phyloP scores from a whole-genome alignment of 139 green algal genomes.

The Volvox reticuliferus region DNA sequence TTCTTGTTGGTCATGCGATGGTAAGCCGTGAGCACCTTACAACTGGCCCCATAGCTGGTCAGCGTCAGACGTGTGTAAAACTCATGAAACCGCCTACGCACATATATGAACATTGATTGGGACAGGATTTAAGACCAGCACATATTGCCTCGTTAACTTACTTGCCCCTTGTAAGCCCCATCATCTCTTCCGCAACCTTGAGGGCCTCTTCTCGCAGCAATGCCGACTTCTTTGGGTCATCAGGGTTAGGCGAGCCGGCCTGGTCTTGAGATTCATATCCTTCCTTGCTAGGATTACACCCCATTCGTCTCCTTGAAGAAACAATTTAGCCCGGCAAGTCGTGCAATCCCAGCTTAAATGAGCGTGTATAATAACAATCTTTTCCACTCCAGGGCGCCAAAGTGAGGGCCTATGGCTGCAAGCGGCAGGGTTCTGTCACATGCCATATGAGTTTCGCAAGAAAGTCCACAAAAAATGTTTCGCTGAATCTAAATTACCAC shows the following conservation, averaged over 20 bases:
- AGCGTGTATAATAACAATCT: background rate
- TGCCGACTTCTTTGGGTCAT: slow-evolving; percentile 6
- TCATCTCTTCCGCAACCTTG: slow-evolving; percentile 32
- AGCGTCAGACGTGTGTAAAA: slow-evolving; percentile 43
- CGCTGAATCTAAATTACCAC: no score
- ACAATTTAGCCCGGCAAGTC: background rate
- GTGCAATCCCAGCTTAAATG: background rate
- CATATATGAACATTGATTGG: background rate
- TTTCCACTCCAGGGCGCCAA: background rate
- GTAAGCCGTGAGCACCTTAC: slow-evolving; percentile 55
- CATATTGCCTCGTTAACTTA: background rate
- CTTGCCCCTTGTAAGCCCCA: slow-evolving; percentile 10
- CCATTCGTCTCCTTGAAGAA: slow-evolving; percentile 13
- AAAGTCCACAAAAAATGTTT: background rate
- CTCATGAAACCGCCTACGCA: slow-evolving; percentile 48
- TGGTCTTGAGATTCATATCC: background rate
- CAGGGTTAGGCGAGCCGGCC: background rate
- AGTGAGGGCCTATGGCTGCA: background rate
- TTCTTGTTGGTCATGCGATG: slow-evolving; percentile 25
- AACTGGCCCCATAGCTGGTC: slow-evolving; percentile 52
- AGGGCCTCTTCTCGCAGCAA: slow-evolving; percentile 1
- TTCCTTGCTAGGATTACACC: slow-evolving; percentile 25
- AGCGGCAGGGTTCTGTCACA: background rate
- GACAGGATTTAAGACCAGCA: background rate
- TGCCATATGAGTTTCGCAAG: background rate